Evolutionary conservation across 345 rosid genomes (phyloP), one percentile per base, ranked within the genome.

Genomic region (Trapa bicornis): DNA sequence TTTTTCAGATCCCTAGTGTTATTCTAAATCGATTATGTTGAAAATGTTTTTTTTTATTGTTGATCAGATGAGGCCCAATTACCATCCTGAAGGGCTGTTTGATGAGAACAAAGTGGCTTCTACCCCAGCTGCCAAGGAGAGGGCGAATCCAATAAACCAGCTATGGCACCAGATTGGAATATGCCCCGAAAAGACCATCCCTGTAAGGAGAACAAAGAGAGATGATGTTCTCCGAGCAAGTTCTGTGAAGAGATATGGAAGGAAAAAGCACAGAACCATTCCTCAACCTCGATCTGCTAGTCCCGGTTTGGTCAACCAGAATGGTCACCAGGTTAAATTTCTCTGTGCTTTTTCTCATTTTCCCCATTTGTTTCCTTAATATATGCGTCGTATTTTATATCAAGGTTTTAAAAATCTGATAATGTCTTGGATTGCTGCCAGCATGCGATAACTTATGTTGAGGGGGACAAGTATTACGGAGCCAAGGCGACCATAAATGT

Each of bases 401-500:
- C 12, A 58, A 79, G 71, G 54, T 64, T 45, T 76, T 48, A 22
- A 22, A 71, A 37, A 69, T 70, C 64, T 69, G 64, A 68, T 62
- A 32, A 47, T 71, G 29, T 54, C 67, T 73, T 69, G 65, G 71
- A 22, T 22, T 72, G 57, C 29, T 66, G 74, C 72, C 73, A 91
- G 99, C 99, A 94, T 86, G 99, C 96, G 0, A 91, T 94, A 75
- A 97, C 95, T 52, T 94, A 91, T 80, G 91, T 89, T 42, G 88
- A 91, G 82, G 97, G 99, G 17, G 96, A 79, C 70, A 86, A 79
- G 72, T 94, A 84, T 67, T 94, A 79, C 73, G 99, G 97, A 70
- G 99, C 99, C 37, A 94, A 91, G 62, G 97, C 97, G 33, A 91
- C 97, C 78, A 91, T 94, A 6, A 94, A 94, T 66, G 99, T 91